phyloP scores from a whole-genome alignment of 1,139 yeast genomes.

The Lodderomyces parapsilosis region DNA sequence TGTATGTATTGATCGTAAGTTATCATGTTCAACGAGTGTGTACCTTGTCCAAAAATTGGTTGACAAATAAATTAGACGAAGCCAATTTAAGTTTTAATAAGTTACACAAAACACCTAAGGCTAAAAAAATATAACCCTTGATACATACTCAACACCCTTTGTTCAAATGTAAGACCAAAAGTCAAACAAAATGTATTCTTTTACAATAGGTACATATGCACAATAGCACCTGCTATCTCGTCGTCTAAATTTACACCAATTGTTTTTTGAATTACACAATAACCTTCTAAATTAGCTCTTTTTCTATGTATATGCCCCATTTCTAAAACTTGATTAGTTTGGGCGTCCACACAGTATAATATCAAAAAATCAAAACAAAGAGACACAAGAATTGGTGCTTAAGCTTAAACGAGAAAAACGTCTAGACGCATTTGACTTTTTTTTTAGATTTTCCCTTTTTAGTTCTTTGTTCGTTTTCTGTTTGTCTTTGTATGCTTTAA shows the following conservation, averaged over 20 bases:
- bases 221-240: background rate
- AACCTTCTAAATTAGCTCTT: background rate
- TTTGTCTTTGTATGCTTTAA: no score
- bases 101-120: background rate
- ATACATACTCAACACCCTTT: no score
- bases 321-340: no score
- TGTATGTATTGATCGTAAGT: background rate
- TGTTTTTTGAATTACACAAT: background rate
- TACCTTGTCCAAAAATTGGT: background rate
- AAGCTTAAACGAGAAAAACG: background rate
- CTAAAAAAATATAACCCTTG: background rate
- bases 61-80: background rate
- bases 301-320: no score
- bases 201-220: background rate
- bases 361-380: background rate
- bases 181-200: no score
- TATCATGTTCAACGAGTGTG: background rate
- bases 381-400: background rate
- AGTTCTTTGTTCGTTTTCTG: no score
- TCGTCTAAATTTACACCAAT: background rate
- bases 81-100: no score
- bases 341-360: no score
- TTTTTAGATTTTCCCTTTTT: background rate
- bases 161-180: no score
- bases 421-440: background rate